phyloP scores from a whole-genome alignment of 169 alveolate genomes.

The Besnoitia besnoiti region DNA sequence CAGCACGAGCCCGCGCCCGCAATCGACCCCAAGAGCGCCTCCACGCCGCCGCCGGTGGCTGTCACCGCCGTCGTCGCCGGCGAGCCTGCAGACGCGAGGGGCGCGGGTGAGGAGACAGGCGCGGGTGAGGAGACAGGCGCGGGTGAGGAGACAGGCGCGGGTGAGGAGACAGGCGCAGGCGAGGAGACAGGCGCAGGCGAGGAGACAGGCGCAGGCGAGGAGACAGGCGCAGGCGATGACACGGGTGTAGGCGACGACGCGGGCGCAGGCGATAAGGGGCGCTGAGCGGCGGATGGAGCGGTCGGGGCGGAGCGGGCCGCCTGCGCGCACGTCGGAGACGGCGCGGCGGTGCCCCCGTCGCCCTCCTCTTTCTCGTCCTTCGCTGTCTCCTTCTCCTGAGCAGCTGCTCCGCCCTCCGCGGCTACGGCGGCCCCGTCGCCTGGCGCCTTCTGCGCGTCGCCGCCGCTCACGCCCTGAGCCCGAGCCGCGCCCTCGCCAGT shows the following conservation, averaged over 20 bases:
- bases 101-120: background rate
- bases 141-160: background rate
- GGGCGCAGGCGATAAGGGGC: too few relatives aligned
- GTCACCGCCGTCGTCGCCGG: conserved; percentile 19
- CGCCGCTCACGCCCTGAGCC: too few relatives aligned
- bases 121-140: background rate
- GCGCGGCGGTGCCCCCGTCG: background rate
- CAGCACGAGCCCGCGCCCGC: conserved; percentile 63
- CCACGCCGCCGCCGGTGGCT: background rate
- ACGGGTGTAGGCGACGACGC: too few relatives aligned
- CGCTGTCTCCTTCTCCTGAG: background rate
- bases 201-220: background rate
- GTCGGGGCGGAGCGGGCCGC: too few relatives aligned
- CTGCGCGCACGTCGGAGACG: too few relatives aligned
- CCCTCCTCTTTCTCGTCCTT: conserved; percentile 23
- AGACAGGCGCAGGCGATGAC: background rate
- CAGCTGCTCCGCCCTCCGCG: background rate
- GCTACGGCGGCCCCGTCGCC: background rate
- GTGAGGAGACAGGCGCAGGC: background rate
- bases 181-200: background rate
- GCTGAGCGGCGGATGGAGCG: too few relatives aligned
- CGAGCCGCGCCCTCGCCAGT: background rate
- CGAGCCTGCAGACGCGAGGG: background rate
- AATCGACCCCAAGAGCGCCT: background rate
- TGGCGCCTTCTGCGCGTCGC: background rate